Conservation (phyloP, 2,329 filamentous ascomycete species). For the Neurospora sp. region DNA sequence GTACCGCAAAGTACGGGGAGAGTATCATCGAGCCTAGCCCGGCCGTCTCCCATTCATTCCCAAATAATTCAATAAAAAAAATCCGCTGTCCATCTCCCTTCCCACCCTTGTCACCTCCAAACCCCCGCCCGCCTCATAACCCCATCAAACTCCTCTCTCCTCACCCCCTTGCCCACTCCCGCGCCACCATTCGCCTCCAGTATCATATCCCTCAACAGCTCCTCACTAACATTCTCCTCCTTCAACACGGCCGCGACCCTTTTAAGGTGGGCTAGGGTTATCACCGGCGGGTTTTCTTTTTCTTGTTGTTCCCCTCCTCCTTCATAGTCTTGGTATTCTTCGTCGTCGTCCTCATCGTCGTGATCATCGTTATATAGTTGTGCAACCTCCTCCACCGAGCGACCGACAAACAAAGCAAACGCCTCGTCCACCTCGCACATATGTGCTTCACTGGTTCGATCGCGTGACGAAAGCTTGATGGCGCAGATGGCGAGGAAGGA, state of each 20-base stretch:
- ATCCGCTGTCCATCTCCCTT: neutral
- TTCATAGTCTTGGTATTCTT: constrained; percentile 8
- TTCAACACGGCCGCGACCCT: constrained; percentile 72
- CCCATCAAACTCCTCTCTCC: constrained; percentile 69
- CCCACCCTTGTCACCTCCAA: constrained; percentile 48
- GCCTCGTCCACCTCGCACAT: constrained; percentile 67
- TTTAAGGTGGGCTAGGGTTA: constrained; percentile 69
- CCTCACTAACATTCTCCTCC: constrained; percentile 73
- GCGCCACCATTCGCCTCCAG: constrained; percentile 81
- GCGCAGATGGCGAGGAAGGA: constrained; percentile 83
- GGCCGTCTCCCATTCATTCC: neutral
- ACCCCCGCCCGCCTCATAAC: constrained; percentile 80
- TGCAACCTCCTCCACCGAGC: neutral
- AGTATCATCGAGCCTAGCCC: neutral
- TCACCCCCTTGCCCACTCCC: constrained; percentile 61
- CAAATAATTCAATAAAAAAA: neutral
- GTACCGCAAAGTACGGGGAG: neutral
- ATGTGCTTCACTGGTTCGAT: constrained; percentile 43
- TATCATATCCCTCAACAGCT: constrained; percentile 85
- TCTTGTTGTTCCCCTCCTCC: neutral
- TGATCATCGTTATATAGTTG: neutral
- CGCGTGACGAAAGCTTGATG: constrained; percentile 62
- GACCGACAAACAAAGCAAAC: constrained; percentile 66
- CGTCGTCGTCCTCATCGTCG: neutral
- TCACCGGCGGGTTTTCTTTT: constrained; percentile 41